Evolutionary conservation across 768 basidiomycete genomes (phyloP).

Genomic region (Trametes meyenii): DNA sequence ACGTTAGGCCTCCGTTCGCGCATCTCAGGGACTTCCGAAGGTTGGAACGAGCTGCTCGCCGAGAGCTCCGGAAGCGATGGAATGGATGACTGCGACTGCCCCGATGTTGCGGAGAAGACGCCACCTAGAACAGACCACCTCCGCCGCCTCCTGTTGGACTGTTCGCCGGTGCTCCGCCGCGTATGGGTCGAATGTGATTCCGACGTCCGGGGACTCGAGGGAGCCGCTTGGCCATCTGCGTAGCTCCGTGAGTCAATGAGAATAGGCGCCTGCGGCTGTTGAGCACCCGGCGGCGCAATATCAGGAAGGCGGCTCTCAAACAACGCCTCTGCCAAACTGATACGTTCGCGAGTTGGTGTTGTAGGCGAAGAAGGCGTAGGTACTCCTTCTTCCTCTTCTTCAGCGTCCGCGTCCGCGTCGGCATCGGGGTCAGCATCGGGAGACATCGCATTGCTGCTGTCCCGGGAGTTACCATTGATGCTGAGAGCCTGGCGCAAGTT

Average conservation of each 20-base stretch:
- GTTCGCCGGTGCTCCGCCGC: constrained; percentile 36
- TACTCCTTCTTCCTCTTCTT: constrained; percentile 49
- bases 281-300: constrained; percentile 69
- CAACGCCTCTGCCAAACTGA: constrained; percentile 73
- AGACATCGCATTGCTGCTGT: constrained; percentile 12
- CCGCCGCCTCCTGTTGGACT: constrained; percentile 50
- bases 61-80: constrained; percentile 24
- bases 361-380: constrained; percentile 35
- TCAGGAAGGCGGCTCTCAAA: constrained; percentile 80
- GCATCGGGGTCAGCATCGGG: constrained; percentile 35
- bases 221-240: constrained; percentile 45
- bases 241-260: constrained; percentile 47
- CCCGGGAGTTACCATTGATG: constrained; percentile 42
- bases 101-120: constrained; percentile 38
- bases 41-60: constrained; percentile 4
- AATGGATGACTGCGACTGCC: constrained; percentile 27
- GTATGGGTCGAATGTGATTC: constrained; percentile 38
- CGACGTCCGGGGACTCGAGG: constrained; percentile 50
- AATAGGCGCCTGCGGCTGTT: constrained; percentile 69
- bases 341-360: constrained; percentile 51
- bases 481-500: constrained; percentile 68
- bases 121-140: constrained; percentile 75
- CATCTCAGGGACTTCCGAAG: constrained; percentile 16
- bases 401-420: constrained; percentile 53
- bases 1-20: constrained; percentile 17